Evolutionary conservation across 176 grass and related monocot genomes (phyloP), one percentile per base, ranked within the genome.

Genomic region (Hsuehochloa calcarea): DNA sequence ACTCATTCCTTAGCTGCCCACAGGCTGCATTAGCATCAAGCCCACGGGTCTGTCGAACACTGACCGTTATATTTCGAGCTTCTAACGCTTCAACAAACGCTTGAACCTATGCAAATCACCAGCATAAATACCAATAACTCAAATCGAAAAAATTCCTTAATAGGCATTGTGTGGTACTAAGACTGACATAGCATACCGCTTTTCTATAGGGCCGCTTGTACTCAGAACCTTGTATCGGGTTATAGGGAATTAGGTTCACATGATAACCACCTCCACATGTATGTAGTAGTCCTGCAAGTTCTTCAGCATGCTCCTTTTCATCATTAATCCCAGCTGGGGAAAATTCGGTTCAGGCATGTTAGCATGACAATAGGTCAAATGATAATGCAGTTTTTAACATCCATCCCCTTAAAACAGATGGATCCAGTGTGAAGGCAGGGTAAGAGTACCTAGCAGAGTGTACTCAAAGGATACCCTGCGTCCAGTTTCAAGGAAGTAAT

Each of bases 121-220:
- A 59, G 16, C 1, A 43, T 37, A 40, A 60, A 37, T 40, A 37
- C 6, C 1, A 72, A 17, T 34, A 87, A 51, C 54, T 88, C 71
- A 23, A 66, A 51, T 4, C 12, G 2, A 27, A 47, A 10, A 5
- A 80, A 25, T 43, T 66, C 31, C 55, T 64, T 56, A 8, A 78
- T 43, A 71, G 45, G 26, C 55, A 49, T 19, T 12, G 11, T 49
- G 56, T 4, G 47, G 13, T 13, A 20, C 20, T 22, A 63, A 79
- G 1, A 80, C 13, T 17, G 20, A 8, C 22, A 65, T 82, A 46
- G 38, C 62, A 22, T 93, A 98, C 96, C 80, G 78, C 88, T 92
- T 98, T 98, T 80, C 87, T 95, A 59, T 98, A 98, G 8, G 96
- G 96, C 67, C 96, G 95, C 87, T 91, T 88, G 85, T 93, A 98